Evolutionary conservation across 805 yeast species (phyloP), one percentile per base, ranked within the genome.

Genomic region (Zygotorulaspora florentina): DNA sequence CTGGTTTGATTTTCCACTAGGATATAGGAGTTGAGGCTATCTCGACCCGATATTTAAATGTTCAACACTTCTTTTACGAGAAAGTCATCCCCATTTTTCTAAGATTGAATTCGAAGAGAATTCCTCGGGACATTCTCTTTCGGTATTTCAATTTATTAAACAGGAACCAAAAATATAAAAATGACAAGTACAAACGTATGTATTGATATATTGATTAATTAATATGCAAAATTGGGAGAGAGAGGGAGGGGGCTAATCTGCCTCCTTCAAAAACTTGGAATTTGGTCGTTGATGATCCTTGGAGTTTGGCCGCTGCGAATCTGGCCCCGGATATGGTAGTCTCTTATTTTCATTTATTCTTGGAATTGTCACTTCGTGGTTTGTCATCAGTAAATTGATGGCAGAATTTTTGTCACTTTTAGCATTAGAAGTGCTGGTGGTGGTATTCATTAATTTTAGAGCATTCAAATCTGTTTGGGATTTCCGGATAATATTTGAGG

Each of bases 401-500:
- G 40, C 18, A 16, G 46, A 34, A n/a, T 33, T 27, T 10, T 41
- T 13, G 12, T 16, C 40, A 28, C 13, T 45, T 2, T 8, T 25
- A 8, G 40, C 12, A 20, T 26, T 5, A 5, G 11, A 12, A 8
- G 28, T 40, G 8, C 26, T 39, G 10, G 11, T 25, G 6, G 28
- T 40, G 8, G 30, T 39, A n/a, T 17, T 33, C 20, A n/a, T 33
- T 33, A 37, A 35, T 27, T 37, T 40, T 11, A 45, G 36, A 0
- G 48, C 36, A 16, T 44, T 50, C 18, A 63, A 47, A 39, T 64
- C 61, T 1, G 66, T 58, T 42, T 62, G 61, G 5, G 68, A 64
- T 42, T 56, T 64, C 18, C 57, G 49, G 2, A 63, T 49, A 30
- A 64, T 42, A 39, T 63, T 64, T 2, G 73, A 68, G 40, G 59